Evolutionary conservation across 2,329 filamentous ascomycete species (phyloP).

Genomic region (Neofusicoccum cordaticola): DNA sequence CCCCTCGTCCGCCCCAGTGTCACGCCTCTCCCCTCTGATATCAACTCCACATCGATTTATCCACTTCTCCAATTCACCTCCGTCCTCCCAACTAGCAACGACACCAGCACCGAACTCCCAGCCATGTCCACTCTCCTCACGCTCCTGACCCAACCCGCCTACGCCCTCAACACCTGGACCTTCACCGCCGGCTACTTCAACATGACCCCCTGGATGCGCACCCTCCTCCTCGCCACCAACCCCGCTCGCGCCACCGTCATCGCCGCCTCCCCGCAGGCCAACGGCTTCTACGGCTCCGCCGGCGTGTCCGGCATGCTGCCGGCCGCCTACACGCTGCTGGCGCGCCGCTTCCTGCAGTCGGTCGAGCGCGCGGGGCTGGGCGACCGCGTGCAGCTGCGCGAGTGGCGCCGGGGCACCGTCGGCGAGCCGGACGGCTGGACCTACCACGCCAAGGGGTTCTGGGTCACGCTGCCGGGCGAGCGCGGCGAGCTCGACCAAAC

Average conservation of each 20-base stretch:
- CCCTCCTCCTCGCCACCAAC: constrained; percentile 71
- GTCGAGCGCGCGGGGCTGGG: constrained; percentile 54
- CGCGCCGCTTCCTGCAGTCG: constrained; percentile 72
- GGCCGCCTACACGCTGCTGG: constrained; percentile 86
- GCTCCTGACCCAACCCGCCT: constrained; percentile 63
- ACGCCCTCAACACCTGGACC: constrained; percentile 76
- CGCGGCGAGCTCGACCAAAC: constrained; percentile 19
- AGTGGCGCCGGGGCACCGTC: constrained; percentile 83
- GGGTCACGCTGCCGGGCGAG: constrained; percentile 68
- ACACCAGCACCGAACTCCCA: constrained; percentile 85
- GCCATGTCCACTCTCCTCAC: constrained; percentile 73
- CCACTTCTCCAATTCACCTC: constrained; percentile 86
- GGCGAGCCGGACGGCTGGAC: constrained; percentile 86
- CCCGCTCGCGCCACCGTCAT: constrained; percentile 75
- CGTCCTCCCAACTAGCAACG: constrained; percentile 61
- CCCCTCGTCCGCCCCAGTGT: constrained; percentile 60
- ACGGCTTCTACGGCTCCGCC: constrained; percentile 87
- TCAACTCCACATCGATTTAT: constrained; percentile 72
- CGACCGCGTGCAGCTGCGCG: constrained; percentile 68
- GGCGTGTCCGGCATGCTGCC: constrained; percentile 89
- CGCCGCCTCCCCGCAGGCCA: constrained; percentile 88
- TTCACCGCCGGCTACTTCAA: constrained; percentile 99
- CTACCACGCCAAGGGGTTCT: constrained; percentile 95
- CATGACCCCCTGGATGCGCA: constrained; percentile 79
- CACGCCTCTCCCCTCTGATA: constrained; percentile 27